Percentiles rank a stretch among this genome's conserved stretches.
Evolutionary conservation across 2,329 filamentous ascomycete species (phyloP).

Genomic region (Fusarium sp.): DNA sequence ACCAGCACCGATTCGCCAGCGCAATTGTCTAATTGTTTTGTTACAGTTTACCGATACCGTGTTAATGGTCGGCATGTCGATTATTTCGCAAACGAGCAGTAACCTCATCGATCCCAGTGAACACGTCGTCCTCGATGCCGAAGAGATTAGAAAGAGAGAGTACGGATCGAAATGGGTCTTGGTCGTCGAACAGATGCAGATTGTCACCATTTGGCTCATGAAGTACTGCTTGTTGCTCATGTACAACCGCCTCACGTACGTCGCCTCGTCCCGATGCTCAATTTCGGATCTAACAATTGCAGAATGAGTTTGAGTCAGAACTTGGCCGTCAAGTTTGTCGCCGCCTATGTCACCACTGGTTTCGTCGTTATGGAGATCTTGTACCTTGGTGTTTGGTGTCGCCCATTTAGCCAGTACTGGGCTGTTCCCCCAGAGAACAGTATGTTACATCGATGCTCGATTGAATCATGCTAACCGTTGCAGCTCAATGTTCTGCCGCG

Average conservation of each 20-base stretch:
- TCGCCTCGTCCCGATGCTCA: not conserved
- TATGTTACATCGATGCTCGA: constrained; percentile 39
- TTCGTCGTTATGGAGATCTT: constrained; percentile 62
- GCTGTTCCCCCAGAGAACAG: constrained; percentile 62
- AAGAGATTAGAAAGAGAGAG: constrained; percentile 53
- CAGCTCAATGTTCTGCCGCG: constrained; percentile 66
- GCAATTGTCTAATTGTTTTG: not conserved
- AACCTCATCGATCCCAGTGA: constrained; percentile 66
- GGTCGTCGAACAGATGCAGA: constrained; percentile 70
- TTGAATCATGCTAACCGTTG: constrained; percentile 6
- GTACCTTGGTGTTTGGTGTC: constrained; percentile 63
- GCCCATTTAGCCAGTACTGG: constrained; percentile 67
- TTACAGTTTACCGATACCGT: constrained; percentile 60
- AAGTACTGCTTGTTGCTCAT: constrained; percentile 67
- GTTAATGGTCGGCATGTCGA: constrained; percentile 64
- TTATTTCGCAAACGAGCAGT: constrained; percentile 64
- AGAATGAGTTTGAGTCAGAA: constrained; percentile 59
- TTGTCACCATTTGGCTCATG: constrained; percentile 65
- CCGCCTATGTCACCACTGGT: constrained; percentile 56
- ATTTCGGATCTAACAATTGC: constrained; percentile 9
- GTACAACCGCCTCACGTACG: constrained; percentile 64
- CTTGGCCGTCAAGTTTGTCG: constrained; percentile 59
- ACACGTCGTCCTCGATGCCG: constrained; percentile 54
- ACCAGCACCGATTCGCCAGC: not conserved
- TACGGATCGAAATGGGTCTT: constrained; percentile 70